Conservation (phyloP, 805 yeast species). For the Candida railenensis region DNA sequence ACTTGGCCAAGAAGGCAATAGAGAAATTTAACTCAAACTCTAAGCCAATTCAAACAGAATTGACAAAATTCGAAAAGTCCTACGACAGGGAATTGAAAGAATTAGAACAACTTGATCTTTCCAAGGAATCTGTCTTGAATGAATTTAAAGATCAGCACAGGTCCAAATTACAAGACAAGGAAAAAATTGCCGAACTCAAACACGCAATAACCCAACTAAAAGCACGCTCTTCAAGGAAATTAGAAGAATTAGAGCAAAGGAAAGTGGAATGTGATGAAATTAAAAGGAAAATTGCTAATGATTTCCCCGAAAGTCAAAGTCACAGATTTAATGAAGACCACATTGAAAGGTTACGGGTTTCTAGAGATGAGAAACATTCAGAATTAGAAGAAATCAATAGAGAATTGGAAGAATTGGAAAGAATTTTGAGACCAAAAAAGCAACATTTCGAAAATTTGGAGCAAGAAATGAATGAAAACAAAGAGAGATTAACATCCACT, state of each 20-base stretch:
- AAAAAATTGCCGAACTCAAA: constrained; percentile 9
- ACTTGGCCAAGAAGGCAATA: constrained; percentile 32
- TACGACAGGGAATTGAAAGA: constrained; percentile 1
- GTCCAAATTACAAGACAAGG: background rate
- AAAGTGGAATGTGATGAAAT: constrained; percentile 11
- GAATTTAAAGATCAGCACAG: background rate
- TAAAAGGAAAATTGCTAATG: constrained; percentile 17
- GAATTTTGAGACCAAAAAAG: constrained; percentile 12
- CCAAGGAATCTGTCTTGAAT: background rate
- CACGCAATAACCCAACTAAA: constrained; percentile 5
- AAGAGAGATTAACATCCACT: constrained; percentile 33
- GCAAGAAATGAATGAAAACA: constrained; percentile 20
- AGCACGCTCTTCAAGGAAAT: constrained; percentile 14
- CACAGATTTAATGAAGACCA: constrained; percentile 23
- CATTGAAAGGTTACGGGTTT: constrained; percentile 17
- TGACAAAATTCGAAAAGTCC: background rate
- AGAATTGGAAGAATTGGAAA: constrained; percentile 9
- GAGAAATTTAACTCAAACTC: constrained; percentile 20
- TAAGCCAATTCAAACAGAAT: constrained; percentile 15
- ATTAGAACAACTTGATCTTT: background rate
- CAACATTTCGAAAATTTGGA: constrained; percentile 14
- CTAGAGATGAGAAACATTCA: constrained; percentile 19
- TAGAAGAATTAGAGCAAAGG: constrained; percentile 22
- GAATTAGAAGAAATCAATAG: constrained; percentile 11
- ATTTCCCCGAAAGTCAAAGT: constrained; percentile 17